Evolutionary conservation across 108 stramenopile species (phyloP), one percentile per base, ranked within the genome.

Genomic region (Seminavis robusta): DNA sequence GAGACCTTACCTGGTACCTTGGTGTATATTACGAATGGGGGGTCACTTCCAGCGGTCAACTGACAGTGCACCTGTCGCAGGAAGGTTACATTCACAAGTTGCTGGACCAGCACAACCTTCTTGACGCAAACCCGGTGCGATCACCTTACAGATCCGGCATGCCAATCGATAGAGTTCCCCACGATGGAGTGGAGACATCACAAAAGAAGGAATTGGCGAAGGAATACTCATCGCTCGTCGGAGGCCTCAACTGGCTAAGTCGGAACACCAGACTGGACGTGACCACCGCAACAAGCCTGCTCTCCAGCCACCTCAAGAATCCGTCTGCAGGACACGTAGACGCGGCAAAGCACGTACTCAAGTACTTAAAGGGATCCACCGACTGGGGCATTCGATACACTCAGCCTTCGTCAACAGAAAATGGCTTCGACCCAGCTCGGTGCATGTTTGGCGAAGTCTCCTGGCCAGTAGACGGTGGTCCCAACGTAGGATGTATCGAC

Each of bases 11-110:
- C 5, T 43, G 23, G n/a, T 69, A 63, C 39, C 52, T 69, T 0
- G 68, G 61, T 13, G 34, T 50, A 11, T 39, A 47, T 9, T 70
- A 57, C 34, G 27, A 31, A 15, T 70, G 61, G 61, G 0, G n/a
- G 21, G 29, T 23, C 4, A 37, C 39, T 7, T 10, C 19, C 13
- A 23, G 41, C n/a, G 47, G 40, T 0, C 11, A 47, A 6, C 4
- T 70, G n/a, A 52, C 55, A 0, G 69, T 64, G 3, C 62, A 58
- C 33, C 39, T 70, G 7, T 64, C 32, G 10, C 69, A 70, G 52
- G 29, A 54, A 11, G 69, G 55, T 4, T 70, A 57, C 21, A 33
- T 56, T 0, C 49, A 57, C 20, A 33, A 58, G 21, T 30, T 48
- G 0, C 54, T 49, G 16, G 39, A 70, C 26, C 31, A 42, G 3